Percentiles rank a stretch among this genome's conserved stretches.
These are phyloP conservation scores for Emiliania huxleyi DNA, from an alignment of 78 protist genomes.

Conservation along the genomic window DNA sequence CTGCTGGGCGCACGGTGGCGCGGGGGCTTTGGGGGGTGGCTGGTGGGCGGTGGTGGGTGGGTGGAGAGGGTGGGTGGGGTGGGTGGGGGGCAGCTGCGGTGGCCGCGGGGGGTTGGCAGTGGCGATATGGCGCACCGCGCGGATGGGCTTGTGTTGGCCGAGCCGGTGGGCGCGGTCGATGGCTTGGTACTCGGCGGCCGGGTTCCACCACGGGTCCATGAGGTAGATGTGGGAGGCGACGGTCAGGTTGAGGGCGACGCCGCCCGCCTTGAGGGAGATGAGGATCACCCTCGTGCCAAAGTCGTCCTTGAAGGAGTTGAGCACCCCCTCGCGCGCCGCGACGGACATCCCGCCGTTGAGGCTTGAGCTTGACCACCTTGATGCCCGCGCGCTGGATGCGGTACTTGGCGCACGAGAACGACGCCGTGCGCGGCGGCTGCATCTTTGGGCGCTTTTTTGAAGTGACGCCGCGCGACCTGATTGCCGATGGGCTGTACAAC, in stretches of 20 bases:
- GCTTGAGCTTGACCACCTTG: background rate
- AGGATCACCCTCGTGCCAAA: background rate
- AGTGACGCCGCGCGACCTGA: too few relatives aligned
- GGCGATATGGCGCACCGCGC: conserved; percentile 35
- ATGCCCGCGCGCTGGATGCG: background rate
- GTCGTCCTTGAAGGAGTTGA: background rate
- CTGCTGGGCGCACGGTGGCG: too few relatives aligned
- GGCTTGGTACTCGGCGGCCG: conserved; percentile 86
- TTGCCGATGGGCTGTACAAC: too few relatives aligned
- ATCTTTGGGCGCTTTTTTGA: too few relatives aligned
- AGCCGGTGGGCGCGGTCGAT: conserved; percentile 86
- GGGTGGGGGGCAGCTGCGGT: too few relatives aligned
- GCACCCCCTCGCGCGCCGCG: background rate
- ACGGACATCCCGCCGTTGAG: background rate
- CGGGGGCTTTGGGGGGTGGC: too few relatives aligned
- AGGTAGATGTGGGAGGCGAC: conserved; percentile 79
- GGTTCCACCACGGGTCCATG: conserved; percentile 57
- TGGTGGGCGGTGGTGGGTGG: too few relatives aligned
- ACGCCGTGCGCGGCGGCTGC: too few relatives aligned
- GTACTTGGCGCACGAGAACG: too few relatives aligned
- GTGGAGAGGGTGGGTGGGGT: too few relatives aligned
- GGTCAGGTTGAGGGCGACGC: conserved; percentile 92
- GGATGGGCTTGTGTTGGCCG: conserved; percentile 46
- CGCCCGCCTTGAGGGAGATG: conserved; percentile 79
- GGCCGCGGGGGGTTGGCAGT: too few relatives aligned